Evolutionary conservation across 306 rosid species (phyloP).

Genomic region (Gastrolobium villosum): DNA sequence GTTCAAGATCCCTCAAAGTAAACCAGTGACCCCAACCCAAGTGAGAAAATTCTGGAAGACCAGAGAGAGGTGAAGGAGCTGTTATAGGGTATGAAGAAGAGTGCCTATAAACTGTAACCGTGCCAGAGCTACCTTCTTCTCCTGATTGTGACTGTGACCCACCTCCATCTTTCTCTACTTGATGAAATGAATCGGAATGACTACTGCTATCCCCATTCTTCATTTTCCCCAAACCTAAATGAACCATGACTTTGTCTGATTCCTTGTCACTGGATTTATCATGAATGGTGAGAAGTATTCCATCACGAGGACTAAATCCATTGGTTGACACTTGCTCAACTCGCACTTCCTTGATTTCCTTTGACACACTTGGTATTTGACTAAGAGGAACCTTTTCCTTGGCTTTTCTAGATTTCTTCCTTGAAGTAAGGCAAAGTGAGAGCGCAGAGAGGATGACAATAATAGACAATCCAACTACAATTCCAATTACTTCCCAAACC

Average conservation of each 20-base stretch:
- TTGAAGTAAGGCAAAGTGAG: conserved; percentile 77
- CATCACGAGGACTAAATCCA: conserved; percentile 80
- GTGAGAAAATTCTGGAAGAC: conserved; percentile 91
- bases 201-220: conserved; percentile 72
- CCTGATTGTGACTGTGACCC: conserved; percentile 79
- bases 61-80: conserved; percentile 87
- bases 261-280: conserved; percentile 83
- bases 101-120: conserved; percentile 59
- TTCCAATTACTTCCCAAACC: conserved; percentile 92
- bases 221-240: conserved; percentile 73
- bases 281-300: conserved; percentile 86
- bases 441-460: conserved; percentile 71
- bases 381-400: conserved; percentile 60
- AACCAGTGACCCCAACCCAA: conserved; percentile 99
- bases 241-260: conserved; percentile 84
- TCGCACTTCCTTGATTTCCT: conserved; percentile 90
- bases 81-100: conserved; percentile 75
- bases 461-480: conserved; percentile 79
- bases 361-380: conserved; percentile 88
- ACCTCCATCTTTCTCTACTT: conserved; percentile 64
- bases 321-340: conserved; percentile 80
- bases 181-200: conserved; percentile 80
- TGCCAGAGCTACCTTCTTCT: conserved; percentile 86
- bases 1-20: conserved; percentile 91
- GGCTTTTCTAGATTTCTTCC: conserved; percentile 78